Conservation (phyloP, 805 yeast genomes). For the Kurtzmaniella cleridarum region DNA sequence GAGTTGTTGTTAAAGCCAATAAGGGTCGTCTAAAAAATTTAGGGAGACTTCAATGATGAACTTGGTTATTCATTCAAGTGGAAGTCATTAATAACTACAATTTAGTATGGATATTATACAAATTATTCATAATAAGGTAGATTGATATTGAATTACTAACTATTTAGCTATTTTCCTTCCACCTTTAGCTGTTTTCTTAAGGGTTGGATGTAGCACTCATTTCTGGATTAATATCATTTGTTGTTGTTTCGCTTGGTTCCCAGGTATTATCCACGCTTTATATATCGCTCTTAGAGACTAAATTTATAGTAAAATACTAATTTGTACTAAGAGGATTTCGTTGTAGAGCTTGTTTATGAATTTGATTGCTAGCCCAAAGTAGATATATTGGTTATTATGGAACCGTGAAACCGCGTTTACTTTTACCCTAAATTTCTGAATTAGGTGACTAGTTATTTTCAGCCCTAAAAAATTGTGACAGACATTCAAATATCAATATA, state of each 20-base stretch:
- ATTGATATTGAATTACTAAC: constrained; percentile 13
- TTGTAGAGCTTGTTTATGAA: too few species aligned
- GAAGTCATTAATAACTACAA: neutral
- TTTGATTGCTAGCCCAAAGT: too few species aligned
- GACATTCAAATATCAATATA: neutral
- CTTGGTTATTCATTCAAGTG: neutral
- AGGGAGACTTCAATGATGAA: too few species aligned
- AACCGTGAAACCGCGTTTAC: too few species aligned
- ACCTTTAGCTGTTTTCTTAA: constrained; percentile 71
- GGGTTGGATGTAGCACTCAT: constrained; percentile 58
- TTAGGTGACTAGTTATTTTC: too few species aligned
- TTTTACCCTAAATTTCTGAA: too few species aligned
- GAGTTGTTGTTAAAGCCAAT: neutral
- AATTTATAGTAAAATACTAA: neutral
- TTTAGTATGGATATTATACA: too few species aligned
- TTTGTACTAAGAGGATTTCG: too few species aligned
- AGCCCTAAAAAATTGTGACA: too few species aligned
- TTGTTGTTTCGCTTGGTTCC: constrained; percentile 65
- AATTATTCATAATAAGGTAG: too few species aligned
- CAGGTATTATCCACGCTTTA: constrained; percentile 74
- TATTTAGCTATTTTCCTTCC: constrained; percentile 57
- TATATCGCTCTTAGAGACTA: constrained; percentile 46
- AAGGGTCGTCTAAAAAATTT: neutral
- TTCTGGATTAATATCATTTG: constrained; percentile 61
- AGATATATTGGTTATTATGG: too few species aligned